Evolutionary conservation across 306 rosid genomes (phyloP), one percentile per base, ranked within the genome.

Genomic region (Hippophae rhamnoides): DNA sequence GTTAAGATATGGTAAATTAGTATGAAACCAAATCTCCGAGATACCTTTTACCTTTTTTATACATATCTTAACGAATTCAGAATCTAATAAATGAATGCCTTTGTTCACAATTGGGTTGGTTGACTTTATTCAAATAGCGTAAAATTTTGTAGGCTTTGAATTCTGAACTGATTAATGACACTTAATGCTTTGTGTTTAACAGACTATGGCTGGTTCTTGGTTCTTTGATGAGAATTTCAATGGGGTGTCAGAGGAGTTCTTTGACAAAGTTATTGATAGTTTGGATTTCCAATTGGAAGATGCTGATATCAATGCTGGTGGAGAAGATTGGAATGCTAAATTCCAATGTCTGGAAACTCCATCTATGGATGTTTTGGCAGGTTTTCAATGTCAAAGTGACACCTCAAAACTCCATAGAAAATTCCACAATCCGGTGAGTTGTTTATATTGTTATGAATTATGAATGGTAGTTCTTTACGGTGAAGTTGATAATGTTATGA

Each of bases 241-340:
- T 49, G 53, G 53, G 53, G 6, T 49, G 6, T 49, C 53, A 12
- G 53, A 49, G 53, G 89, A 87, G 13, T 59, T 58, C 27, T 72
- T 75, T 9, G 81, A 81, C 18, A 86, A 77, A 47, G 71, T 75
- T 26, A 43, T 78, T 43, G 69, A 68, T 11, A 56, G 74, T 59
- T 73, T 89, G 7, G 94, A 89, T 65, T 85, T 89, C 40, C 88
- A 94, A 0, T 57, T 81, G 69, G 96, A 89, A 54, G 96, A 89
- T 62, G 69, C 82, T 47, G 96, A 88, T 10, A 8, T 57, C 3
- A 73, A 67, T 68, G 56, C 42, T 49, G 78, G 18, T 18, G 85
- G 67, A 41, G 86, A 83, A 13, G 87, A 82, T 69, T 89, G 94
- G 94, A 76, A 66, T 54, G 58, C 76, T 40, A 77, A 78, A 50